Percentiles rank a stretch among this genome's conserved stretches.
Conservation (phyloP, 148 eudicot species). For the Nyssa sinensis region DNA sequence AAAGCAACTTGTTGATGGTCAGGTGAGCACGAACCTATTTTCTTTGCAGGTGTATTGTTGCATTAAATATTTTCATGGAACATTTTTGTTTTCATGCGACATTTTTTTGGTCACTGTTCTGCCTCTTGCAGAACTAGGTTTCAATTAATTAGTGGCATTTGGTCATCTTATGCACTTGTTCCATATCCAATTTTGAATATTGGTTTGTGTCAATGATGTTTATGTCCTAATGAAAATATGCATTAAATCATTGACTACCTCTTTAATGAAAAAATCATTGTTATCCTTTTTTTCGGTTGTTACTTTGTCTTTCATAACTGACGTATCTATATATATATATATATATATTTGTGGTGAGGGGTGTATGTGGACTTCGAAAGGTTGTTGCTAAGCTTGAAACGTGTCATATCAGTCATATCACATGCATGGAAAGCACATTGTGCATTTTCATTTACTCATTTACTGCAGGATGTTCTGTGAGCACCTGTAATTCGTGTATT, state of each 20-base stretch:
- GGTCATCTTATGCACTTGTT: background rate
- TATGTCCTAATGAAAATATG: background rate
- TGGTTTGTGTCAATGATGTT: background rate
- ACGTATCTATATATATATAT: too few species aligned
- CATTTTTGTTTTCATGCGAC: too few species aligned
- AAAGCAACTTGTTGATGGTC: conserved; percentile 41
- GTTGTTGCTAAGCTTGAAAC: too few species aligned
- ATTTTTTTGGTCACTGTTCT: background rate
- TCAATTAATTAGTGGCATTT: background rate
- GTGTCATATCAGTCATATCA: too few species aligned
- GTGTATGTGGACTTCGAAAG: too few species aligned
- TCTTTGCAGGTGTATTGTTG: background rate
- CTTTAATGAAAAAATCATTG: background rate
- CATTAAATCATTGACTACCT: conserved; percentile 2
- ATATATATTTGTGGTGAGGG: too few species aligned
- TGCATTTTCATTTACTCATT: background rate
- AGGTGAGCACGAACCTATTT: conserved; percentile 41
- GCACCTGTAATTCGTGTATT: background rate
- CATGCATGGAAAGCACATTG: background rate
- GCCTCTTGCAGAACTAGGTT: background rate
- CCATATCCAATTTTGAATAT: background rate
- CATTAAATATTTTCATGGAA: background rate
- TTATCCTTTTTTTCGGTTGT: background rate
- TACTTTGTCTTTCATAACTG: background rate
- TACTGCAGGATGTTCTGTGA: background rate